Evolutionary conservation across 2,329 filamentous ascomycete species (phyloP).

Genomic region (Calycina marina): DNA sequence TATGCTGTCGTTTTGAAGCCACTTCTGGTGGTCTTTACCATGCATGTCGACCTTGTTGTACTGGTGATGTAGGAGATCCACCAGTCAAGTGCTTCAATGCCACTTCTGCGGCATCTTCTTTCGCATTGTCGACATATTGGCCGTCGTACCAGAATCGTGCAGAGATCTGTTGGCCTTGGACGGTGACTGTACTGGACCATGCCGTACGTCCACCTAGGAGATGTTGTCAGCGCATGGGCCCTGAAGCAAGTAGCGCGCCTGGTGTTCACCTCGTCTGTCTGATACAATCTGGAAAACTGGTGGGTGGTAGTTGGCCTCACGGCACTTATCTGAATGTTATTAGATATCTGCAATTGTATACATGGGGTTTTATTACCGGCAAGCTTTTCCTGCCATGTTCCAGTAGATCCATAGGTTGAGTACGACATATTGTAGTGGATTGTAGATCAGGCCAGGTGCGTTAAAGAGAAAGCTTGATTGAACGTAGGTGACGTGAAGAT

Average conservation of each 20-base stretch:
- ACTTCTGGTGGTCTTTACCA: conserved; percentile 22
- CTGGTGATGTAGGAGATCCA: conserved; percentile 28
- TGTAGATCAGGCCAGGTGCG: conserved; percentile 4
- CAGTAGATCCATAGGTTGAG: conserved; percentile 15
- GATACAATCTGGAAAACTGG: conserved; percentile 59
- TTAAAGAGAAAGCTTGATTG: conserved; percentile 8
- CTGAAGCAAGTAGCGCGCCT: too few relatives aligned
- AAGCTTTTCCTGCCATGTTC: conserved; percentile 25
- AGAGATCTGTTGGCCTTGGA: conserved; percentile 48
- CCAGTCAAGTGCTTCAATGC: conserved; percentile 44
- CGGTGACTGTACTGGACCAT: conserved; percentile 71
- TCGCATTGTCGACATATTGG: conserved; percentile 72
- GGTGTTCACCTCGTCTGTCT: conserved; percentile 51
- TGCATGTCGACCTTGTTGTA: conserved; percentile 24
- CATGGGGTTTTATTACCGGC: conserved; percentile 21
- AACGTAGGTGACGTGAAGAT: too few relatives aligned
- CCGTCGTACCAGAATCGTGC: conserved; percentile 89
- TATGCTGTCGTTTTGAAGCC: conserved; percentile 1
- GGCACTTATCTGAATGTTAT: conserved; percentile 38
- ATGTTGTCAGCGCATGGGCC: too few relatives aligned
- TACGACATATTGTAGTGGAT: conserved; percentile 17
- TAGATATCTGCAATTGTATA: conserved; percentile 10
- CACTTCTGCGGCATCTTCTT: conserved; percentile 81
- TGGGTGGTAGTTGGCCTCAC: conserved; percentile 32
- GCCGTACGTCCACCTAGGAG: conserved; percentile 74